Conservation (phyloP, 495 filamentous ascomycete species). For the Xylaria flabelliformis region DNA sequence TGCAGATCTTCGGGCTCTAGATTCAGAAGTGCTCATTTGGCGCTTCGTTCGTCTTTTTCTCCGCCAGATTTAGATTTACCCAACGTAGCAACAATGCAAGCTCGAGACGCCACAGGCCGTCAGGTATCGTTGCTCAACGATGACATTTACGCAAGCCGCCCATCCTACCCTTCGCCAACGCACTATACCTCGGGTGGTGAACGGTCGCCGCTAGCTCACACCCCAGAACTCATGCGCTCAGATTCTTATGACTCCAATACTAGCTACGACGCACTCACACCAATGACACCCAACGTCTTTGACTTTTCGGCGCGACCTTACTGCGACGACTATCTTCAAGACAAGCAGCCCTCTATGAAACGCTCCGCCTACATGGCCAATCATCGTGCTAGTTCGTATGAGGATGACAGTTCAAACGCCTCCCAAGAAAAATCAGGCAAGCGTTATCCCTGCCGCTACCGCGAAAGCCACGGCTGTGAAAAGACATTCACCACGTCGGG, state of each 20-base stretch:
- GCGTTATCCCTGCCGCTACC: slow-evolving; percentile 70
- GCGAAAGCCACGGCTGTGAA: slow-evolving; percentile 69
- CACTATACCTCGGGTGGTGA: slow-evolving; percentile 37
- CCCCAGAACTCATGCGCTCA: slow-evolving; percentile 57
- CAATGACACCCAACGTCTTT: slow-evolving; percentile 54
- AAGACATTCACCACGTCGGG: slow-evolving; percentile 95
- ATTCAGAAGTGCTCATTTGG: slow-evolving; percentile 23
- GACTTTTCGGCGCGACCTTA: slow-evolving; percentile 44
- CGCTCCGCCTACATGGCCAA: slow-evolving; percentile 38
- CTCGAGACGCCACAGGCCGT: slow-evolving; percentile 56
- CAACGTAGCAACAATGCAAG: slow-evolving; percentile 52
- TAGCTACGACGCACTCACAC: slow-evolving; percentile 54
- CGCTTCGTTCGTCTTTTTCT: slow-evolving; percentile 18
- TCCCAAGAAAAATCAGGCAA: slow-evolving; percentile 55
- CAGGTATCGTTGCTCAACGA: slow-evolving; percentile 62
- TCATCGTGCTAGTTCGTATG: slow-evolving; percentile 48
- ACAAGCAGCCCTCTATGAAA: slow-evolving; percentile 35
- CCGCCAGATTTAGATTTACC: background rate
- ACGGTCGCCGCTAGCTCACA: slow-evolving; percentile 49
- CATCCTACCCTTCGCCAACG: slow-evolving; percentile 39
- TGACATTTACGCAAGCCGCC: slow-evolving; percentile 43
- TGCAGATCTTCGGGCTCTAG: background rate
- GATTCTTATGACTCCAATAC: slow-evolving; percentile 62
- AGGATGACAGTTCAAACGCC: slow-evolving; percentile 47
- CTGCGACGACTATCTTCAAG: slow-evolving; percentile 48